Evolutionary conservation across 257 asterid species (phyloP).

Genomic region (Solanum chiquidenum): DNA sequence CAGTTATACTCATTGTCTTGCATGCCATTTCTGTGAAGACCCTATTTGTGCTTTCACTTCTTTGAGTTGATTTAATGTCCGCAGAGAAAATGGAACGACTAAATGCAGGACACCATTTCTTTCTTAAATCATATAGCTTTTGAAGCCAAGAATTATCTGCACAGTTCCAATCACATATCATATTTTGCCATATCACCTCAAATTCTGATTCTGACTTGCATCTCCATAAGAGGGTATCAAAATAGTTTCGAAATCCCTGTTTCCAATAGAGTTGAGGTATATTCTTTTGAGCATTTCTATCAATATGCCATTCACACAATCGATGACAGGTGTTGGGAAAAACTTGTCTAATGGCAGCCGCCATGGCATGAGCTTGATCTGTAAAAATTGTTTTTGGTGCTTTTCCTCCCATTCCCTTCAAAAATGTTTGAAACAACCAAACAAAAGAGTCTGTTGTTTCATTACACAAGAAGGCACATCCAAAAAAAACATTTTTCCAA

Average conservation of each 20-base stretch:
- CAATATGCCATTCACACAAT: neutral
- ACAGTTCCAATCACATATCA: neutral
- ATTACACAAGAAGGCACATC: neutral
- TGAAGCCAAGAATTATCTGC: neutral
- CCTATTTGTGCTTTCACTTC: too few relatives aligned
- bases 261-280: neutral
- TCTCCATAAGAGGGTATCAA: neutral
- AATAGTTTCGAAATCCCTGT: neutral
- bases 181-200: neutral
- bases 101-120: neutral
- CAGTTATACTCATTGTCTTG: too few relatives aligned
- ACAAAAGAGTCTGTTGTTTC: neutral
- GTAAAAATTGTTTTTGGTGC: neutral
- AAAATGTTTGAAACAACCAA: neutral
- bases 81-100: too few relatives aligned
- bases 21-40: too few relatives aligned
- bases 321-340: neutral
- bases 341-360: neutral
- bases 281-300: neutral
- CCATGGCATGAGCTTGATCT: neutral
- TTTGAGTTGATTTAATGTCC: too few relatives aligned
- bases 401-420: neutral
- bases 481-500: neutral
- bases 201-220: neutral
- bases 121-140: neutral